phyloP scores from a whole-genome alignment of 495 filamentous ascomycete genomes.

The Lineolata rhizophorae region DNA sequence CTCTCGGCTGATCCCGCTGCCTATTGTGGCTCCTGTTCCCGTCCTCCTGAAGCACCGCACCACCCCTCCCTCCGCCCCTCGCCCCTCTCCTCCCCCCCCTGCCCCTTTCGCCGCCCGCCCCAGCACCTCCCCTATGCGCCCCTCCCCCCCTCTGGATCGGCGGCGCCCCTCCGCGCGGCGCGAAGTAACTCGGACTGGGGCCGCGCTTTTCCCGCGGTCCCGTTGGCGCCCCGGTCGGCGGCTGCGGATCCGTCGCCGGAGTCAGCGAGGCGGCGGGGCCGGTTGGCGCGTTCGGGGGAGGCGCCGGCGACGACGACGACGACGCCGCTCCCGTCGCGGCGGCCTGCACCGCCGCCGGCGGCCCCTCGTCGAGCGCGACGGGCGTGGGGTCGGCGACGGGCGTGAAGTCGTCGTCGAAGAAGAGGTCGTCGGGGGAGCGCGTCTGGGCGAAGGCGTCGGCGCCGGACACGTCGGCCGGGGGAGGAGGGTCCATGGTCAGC shows the following conservation, averaged over 20 bases:
- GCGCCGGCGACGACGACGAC: background rate
- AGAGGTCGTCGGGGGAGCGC: constrained; percentile 41
- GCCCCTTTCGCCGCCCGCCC: too few species aligned
- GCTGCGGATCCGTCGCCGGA: background rate
- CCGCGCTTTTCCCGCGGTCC: background rate
- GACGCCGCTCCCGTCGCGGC: background rate
- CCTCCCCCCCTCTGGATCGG: too few species aligned
- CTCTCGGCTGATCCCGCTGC: too few species aligned
- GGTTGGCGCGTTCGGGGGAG: constrained; percentile 3
- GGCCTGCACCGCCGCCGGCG: background rate
- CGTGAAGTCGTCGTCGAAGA: constrained; percentile 54
- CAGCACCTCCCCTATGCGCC: too few species aligned
- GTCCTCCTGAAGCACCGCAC: too few species aligned
- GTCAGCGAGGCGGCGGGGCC: background rate
- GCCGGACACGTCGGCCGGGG: too few species aligned
- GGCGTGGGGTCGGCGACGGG: constrained; percentile 25
- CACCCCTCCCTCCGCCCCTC: too few species aligned
- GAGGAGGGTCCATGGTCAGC: too few species aligned
- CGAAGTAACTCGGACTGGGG: too few species aligned
- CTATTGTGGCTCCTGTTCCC: constrained; percentile 4
- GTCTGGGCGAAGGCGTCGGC: constrained; percentile 37
- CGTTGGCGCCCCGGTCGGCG: background rate
- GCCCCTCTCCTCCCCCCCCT: too few species aligned
- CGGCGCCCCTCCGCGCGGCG: too few species aligned
- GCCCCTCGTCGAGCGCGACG: too few species aligned